Evolutionary conservation across 371 early-diverging fungal genomes (phyloP), one percentile per base, ranked within the genome.

Genomic region (Dinochytrium kinnereticum): DNA sequence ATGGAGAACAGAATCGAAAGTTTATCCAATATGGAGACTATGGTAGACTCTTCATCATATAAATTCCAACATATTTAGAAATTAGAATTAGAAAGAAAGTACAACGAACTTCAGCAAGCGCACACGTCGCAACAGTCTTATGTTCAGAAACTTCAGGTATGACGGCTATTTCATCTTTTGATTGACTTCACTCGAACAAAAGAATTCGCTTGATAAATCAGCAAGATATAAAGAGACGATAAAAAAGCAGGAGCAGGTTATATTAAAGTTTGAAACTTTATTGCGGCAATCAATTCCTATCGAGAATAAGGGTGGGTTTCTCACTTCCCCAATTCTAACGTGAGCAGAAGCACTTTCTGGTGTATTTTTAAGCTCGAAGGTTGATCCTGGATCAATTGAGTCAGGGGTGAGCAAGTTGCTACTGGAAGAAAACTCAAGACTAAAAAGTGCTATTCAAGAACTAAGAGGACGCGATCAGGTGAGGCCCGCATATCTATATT

Each of bases 121-220:
- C 83, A 83, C 59, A 78, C 72, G 15, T 74, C 78, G 0, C 83
- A 83, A 66, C 77, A 76, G 40, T 39, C 64, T 39, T 64, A 71
- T 33, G 24, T 83, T 31, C 79, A 77, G 51, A 75, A 72, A 68
- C 64, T 81, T 28, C 83, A 83, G 71, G 75, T 69, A 50, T 33
- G 40, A 15, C n/a, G n/a, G n/a, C n/a, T n/a, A n/a, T n/a, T n/a
- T n/a, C n/a, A n/a, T n/a, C n/a, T n/a, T n/a, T n/a, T n/a, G n/a
- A n/a, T n/a, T n/a, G n/a, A n/a, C n/a, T n/a, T n/a, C n/a, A 24
- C 0, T 55, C n/a, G 17, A 44, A 49, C 38, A 21, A 33, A 49
- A 78, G 78, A 67, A 53, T 24, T 68, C 70, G 10, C 53, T 73
- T 1, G 71, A 70, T 21, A 40, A 33, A 24, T 21, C 64, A 21